Base-by-base conservation (phyloP, 805 yeast species). In the Schwanniomyces occidentalis region DNA sequence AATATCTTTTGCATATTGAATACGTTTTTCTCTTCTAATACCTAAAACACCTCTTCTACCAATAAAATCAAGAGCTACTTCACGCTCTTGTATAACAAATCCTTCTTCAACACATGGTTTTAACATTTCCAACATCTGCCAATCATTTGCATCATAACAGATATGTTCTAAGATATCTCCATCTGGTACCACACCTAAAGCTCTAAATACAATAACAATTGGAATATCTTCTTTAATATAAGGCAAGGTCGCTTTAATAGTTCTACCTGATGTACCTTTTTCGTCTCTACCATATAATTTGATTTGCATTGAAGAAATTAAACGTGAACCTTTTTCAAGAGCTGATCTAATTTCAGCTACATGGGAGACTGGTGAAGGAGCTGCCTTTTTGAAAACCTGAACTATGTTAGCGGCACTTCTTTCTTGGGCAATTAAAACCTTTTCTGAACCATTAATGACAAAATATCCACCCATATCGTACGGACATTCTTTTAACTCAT, bases 391-490 rank as follows among this genome's bases (percentile, higher is more conserved):
- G 75, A 93, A 93, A 15, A 93, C 99, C 69, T 93, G 99, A 24
- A 93, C 99, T 47, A 93, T 93, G 58, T 93, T 93, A 31, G 99
- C 99, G 9, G 99, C 98, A 41, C 93, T 82, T 62, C 99, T 80
- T 66, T 93, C 99, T 68, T 93, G 99, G 20, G 99, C 99, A 70
- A 93, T 93, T 54, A 93, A 73, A 37, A 93, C 99, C 63, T 93
- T 93, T 62, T 93, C 99, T 14, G 97, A 88, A 52, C 99, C 99
- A 69, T 93, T 93, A 57, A 93, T 93, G 50, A 93, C 90, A 59
- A 93, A 93, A 65, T 93, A 93, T 44, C 99, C 99, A 63, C 99
- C 99, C 95, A 93, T 95, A 74, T 93, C 99, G 65, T 87, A 93
- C 20, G 99, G 99, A 69, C 99, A 93, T 67, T 93, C 99, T 64